Base-by-base conservation (phyloP, 768 basidiomycete genomes). In the Russula griseocarnosa region DNA sequence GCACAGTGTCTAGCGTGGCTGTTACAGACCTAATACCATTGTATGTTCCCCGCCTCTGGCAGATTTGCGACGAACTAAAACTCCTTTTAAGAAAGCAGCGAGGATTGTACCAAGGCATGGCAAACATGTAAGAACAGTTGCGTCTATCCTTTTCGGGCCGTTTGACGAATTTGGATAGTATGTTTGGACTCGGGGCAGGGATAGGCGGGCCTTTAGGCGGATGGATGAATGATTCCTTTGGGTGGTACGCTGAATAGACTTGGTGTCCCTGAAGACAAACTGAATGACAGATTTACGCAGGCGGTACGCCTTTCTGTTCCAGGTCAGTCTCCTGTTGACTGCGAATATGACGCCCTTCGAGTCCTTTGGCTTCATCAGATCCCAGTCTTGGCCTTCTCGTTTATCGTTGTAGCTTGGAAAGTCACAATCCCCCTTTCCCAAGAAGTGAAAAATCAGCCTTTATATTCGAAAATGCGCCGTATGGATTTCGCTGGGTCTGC, bases 41-140 rank as follows among this genome's bases (percentile, higher is more conserved):
- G 87, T 91, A 71, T 79, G 87, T 78, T 54, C 34, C 42, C 36
- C 26, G 5, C 24, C 32, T 22, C n/a, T 59, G 28, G 8, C 42
- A 49, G 40, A 20, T 60, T 61, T 55, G 46, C 60, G 55, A 52
- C 49, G 49, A 55, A 10, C 62, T 63, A 24, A 67, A 36, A 49
- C 34, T 58, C 54, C 32, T 53, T 38, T 70, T 22, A 93, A 91
- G 70, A 88, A 88, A 88, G 72, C 86, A 92, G 65, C 82, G 95
- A 58, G 95, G 93, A 2, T 75, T 96, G 10, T 96, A 94, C 71
- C 96, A 98, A 74, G 94, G 94, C 61, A 81, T 93, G 79, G 86
- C 88, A 38, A 94, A 94, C 72, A 84, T 94, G 91, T 92, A 78
- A 69, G 84, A 72, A 2, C 18, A 34, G 13, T 34, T 36, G n/a